Conservation (phyloP, 2,329 filamentous ascomycete species). For the Fusarium sp. region DNA sequence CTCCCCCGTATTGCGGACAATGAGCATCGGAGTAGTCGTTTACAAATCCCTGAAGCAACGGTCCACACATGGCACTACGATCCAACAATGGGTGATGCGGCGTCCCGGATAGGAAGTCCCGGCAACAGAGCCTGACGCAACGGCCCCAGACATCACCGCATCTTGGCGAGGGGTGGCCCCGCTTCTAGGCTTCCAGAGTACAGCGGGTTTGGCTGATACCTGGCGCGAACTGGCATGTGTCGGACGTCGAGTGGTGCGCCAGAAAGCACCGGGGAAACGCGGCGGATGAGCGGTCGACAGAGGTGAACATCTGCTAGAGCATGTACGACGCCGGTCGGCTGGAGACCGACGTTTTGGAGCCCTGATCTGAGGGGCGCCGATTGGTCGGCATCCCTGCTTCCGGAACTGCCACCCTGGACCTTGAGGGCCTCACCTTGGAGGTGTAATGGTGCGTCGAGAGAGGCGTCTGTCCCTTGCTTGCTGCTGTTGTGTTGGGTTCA, state of each 20-base stretch:
- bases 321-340: slow-evolving; percentile 18
- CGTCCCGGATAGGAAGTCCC: neutral
- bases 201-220: slow-evolving; percentile 10
- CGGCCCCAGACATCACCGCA: neutral
- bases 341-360: slow-evolving; percentile 21
- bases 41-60: neutral
- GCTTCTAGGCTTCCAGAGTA: slow-evolving; percentile 2
- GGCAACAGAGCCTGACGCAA: neutral
- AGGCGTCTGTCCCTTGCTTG: neutral
- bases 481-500: neutral
- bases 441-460: neutral
- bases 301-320: slow-evolving; percentile 11
- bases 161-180: neutral
- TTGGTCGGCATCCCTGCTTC: slow-evolving; percentile 20
- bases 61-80: slow-evolving; percentile 1
- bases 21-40: neutral
- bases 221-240: slow-evolving; percentile 33
- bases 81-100: neutral
- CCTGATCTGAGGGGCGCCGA: slow-evolving; percentile 6
- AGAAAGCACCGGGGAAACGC: slow-evolving; percentile 15
- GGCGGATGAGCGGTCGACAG: slow-evolving; percentile 24
- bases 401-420: neutral
- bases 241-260: slow-evolving; percentile 31
- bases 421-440: slow-evolving; percentile 6
- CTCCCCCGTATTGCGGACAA: neutral